Evolutionary conservation across 164 flowering plant genomes (phyloP).

Genomic region (Tetracentron sinense): DNA sequence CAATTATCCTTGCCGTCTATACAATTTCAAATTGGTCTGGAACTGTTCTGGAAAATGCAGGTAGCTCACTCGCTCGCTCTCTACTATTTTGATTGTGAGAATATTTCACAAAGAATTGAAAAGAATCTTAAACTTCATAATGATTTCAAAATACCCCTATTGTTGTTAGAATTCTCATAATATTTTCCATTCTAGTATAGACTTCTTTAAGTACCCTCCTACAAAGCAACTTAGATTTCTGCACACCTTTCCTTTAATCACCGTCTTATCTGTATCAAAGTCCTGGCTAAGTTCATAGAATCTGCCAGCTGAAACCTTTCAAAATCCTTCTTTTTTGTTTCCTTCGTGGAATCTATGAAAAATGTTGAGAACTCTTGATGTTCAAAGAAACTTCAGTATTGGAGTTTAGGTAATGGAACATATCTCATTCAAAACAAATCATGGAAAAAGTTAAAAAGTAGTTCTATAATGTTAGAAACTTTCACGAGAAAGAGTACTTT

Average conservation of each 20-base stretch:
- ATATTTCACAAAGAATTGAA: neutral
- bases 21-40: slow-evolving; percentile 70
- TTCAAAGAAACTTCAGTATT: neutral
- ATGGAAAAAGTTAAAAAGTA: too few species aligned
- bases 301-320: neutral
- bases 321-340: neutral
- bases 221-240: neutral
- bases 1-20: slow-evolving; percentile 57
- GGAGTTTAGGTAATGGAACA: neutral
- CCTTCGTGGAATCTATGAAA: too few species aligned
- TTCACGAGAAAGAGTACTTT: neutral
- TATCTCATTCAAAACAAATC: too few species aligned
- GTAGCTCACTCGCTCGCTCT: slow-evolving; percentile 23
- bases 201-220: neutral
- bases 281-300: neutral
- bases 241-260: neutral
- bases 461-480: too few species aligned
- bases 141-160: neutral
- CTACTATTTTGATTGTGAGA: neutral
- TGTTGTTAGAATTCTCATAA: neutral
- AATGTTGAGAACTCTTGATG: neutral
- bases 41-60: slow-evolving; percentile 81
- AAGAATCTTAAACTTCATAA: neutral
- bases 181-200: neutral
- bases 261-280: neutral